These are phyloP conservation scores for Termitomyces sp. DNA, from an alignment of 768 basidiomycete genomes.

Conservation along the genomic window DNA sequence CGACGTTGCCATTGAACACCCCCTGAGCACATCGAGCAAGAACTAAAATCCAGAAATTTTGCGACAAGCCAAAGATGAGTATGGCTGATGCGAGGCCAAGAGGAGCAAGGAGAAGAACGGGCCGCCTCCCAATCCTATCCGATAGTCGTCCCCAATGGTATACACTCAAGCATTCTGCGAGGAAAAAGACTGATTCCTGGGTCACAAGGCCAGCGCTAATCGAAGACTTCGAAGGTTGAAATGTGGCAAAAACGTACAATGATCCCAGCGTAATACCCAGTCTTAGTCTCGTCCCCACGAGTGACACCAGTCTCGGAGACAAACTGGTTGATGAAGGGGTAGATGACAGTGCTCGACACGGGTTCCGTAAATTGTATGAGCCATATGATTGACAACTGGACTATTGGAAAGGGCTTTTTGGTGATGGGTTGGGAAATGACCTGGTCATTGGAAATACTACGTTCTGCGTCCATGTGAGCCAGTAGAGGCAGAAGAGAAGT, in stretches of 20 bases:
- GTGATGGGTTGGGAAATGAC: not conserved
- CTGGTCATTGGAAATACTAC: not conserved
- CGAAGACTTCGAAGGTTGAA: not conserved
- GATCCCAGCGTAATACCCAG: slow-evolving; percentile 46
- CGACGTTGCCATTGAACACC: slow-evolving; percentile 38
- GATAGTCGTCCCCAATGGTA: slow-evolving; percentile 31
- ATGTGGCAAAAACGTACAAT: slow-evolving; percentile 26
- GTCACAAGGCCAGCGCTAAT: not conserved
- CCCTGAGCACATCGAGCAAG: slow-evolving; percentile 26
- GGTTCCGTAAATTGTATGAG: slow-evolving; percentile 29
- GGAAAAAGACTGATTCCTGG: slow-evolving; percentile 36
- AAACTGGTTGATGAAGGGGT: slow-evolving; percentile 42
- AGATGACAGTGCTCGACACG: slow-evolving; percentile 30
- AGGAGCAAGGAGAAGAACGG: slow-evolving; percentile 29
- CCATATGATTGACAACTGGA: slow-evolving; percentile 30
- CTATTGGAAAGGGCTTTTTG: slow-evolving; percentile 27
- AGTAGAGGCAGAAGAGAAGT: not conserved
- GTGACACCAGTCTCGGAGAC: slow-evolving; percentile 40
- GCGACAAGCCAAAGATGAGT: slow-evolving; percentile 30
- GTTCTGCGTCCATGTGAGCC: not conserved
- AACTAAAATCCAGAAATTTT: slow-evolving; percentile 25
- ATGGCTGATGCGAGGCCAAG: slow-evolving; percentile 26
- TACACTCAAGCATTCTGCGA: slow-evolving; percentile 30
- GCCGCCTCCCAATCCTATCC: slow-evolving; percentile 31
- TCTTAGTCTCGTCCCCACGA: slow-evolving; percentile 36